Base-by-base conservation (phyloP, 352 stramenopile species). In the Phytophthora podocarpi region DNA sequence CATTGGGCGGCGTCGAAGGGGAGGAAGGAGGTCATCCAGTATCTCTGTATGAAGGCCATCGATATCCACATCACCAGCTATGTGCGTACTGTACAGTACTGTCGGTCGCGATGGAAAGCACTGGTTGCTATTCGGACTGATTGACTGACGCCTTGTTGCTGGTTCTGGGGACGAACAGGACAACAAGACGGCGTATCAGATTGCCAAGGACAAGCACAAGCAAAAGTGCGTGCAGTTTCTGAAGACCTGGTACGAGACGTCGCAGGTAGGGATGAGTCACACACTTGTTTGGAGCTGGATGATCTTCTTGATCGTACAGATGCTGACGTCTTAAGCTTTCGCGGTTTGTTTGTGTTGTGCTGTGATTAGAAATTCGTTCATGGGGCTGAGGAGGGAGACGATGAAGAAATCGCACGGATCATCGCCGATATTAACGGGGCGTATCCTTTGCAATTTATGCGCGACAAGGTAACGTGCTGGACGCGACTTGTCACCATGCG, bases 51-150 rank as follows among this genome's bases (percentile, higher is more conserved):
- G 78, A 92, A 90, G 41, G 87, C 85, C 62, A 96, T 96, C 40
- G 87, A 96, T 56, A 88, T 96, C 37, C 85, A 96, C 59, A 74
- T 92, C 59, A 96, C 87, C 28, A 96, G 87, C 82, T 96, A 93
- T 67, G 87, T 95, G 74, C 62, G 85, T 77, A 10, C n/a, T 56
- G 7, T 54, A 35, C 9, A 27, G 23, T 35, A 1, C 3, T 45
- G 39, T 23, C 20, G n/a, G n/a, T n/a, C n/a, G n/a, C n/a, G n/a
- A n/a, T n/a, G 10, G 1, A 24, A 37, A n/a, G 1, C 42, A 10
- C 18, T 16, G 24, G 11, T 36, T 37, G 13, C 2, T 40, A 2
- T 58, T 21, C 18, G 40, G 30, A 43, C 16, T 15, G 12, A 49
- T 15, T 11, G 35, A 20, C 26, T 47, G 3, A 4, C 20, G 16